These are phyloP conservation scores for Rhypophila decipiens DNA, from an alignment of 495 filamentous ascomycete genomes.

Conservation along the genomic window DNA sequence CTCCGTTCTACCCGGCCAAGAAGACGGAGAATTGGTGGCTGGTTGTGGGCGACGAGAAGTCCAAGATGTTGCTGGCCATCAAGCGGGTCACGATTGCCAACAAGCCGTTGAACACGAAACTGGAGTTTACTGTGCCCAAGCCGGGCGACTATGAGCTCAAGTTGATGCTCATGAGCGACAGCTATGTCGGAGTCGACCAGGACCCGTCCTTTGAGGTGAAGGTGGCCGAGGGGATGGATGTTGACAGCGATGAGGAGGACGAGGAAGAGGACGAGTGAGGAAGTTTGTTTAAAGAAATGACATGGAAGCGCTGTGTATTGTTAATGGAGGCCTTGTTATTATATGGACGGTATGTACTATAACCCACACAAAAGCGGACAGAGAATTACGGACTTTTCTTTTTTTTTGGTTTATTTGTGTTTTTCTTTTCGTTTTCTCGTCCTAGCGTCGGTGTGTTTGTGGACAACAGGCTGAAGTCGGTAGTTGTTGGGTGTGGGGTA, in stretches of 20 bases:
- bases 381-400: constrained; percentile 10
- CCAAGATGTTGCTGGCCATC: constrained; percentile 81
- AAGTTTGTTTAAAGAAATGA: no score
- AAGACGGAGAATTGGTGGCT: constrained; percentile 99
- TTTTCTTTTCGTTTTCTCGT: no score
- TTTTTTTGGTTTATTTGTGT: background rate
- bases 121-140: constrained; percentile 84
- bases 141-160: constrained; percentile 83
- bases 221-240: constrained; percentile 90
- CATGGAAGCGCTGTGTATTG: no score
- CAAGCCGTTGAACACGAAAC: constrained; percentile 64
- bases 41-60: constrained; percentile 84
- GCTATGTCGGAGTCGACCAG: constrained; percentile 95
- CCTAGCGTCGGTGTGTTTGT: no score
- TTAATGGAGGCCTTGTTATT: constrained; percentile 3
- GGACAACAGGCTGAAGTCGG: constrained; percentile 16
- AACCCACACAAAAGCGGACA: no score
- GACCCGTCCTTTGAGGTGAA: constrained; percentile 81
- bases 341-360: constrained; percentile 13
- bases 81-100: constrained; percentile 85
- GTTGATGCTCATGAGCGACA: constrained; percentile 94
- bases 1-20: constrained; percentile 84
- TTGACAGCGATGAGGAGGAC: constrained; percentile 81
- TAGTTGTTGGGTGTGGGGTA: constrained; percentile 15
- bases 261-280: constrained; percentile 54